Conservation (phyloP, 768 basidiomycete species). For the Lentinula sp. region DNA sequence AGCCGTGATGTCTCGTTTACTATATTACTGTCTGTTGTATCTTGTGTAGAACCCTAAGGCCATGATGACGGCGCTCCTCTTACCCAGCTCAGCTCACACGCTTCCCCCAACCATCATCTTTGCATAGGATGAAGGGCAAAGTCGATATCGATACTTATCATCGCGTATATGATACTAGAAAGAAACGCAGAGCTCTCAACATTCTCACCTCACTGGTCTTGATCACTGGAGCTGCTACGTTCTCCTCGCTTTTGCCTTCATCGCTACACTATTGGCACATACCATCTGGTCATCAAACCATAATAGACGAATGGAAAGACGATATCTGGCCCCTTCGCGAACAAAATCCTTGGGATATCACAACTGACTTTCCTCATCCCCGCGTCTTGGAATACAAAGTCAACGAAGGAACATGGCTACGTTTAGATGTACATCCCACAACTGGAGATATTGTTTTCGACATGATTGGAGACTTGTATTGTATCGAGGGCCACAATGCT, state of each 20-base stretch:
- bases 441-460: slow-evolving; percentile 71
- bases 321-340: slow-evolving; percentile 6
- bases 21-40: no score
- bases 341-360: slow-evolving; percentile 18
- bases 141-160: background rate
- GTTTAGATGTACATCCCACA: slow-evolving; percentile 63
- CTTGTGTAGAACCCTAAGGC: no score
- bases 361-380: slow-evolving; percentile 67
- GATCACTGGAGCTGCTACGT: background rate
- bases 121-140: slow-evolving; percentile 1
- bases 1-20: no score
- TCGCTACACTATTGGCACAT: background rate
- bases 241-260: background rate
- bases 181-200: background rate
- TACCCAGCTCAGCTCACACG: background rate
- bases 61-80: background rate
- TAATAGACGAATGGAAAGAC: background rate
- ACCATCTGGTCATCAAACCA: background rate
- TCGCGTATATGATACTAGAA: background rate
- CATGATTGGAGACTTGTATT: slow-evolving; percentile 72
- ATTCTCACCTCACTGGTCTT: background rate
- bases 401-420: slow-evolving; percentile 69
- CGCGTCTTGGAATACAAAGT: slow-evolving; percentile 62
- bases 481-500: slow-evolving; percentile 43
- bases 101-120: background rate